Base-by-base conservation (phyloP, 192 early-diverging fungal species). In the Linderina pennispora region DNA sequence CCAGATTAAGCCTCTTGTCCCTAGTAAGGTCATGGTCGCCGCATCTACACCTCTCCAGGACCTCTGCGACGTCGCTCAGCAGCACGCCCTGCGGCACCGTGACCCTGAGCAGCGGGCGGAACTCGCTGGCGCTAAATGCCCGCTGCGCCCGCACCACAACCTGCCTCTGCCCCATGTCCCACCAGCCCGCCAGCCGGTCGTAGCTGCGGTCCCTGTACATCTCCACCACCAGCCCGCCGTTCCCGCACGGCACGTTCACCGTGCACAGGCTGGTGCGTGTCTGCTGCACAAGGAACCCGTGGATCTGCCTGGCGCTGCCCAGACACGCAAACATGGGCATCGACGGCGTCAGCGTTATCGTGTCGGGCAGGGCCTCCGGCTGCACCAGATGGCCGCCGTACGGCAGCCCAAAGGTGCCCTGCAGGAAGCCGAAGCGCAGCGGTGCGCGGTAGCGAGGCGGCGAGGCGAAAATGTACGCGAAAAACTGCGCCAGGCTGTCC, bases 1-100 rank as follows among this genome's bases (percentile, higher is more conserved):
- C 44, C 10, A 70, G 62, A 36, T 70, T 70, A 9, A 63, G 31
- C 8, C 39, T 55, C 51, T 70, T 70, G 38, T 70, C 52, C 11
- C 66, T 45, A 0, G 66, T 58, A 16, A 70, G 38, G 38, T 70
- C 55, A 7, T 46, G 16, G 15, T 39, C 8, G 9, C 45, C 41
- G 4, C 17, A 34, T 9, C 25, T 10, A 1, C 28, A 23, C 10
- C 6, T 16, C 43, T 18, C 55, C 19, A 70, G 35, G 14, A 70
- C 23, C 13, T 8, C 33, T 3, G 66, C 66, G 8, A 70, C 42
- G 34, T 70, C 66, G 28, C 51, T 38, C 18, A 70, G 54, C 45
- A 36, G 53, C 5, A 63, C 21, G 15, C 59, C 66, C 25, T 70
- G 66, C 9, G 66, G 66, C 13, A 45, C 59, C 10, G 21, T 45